Percentiles rank a stretch among this genome's conserved stretches.
Evolutionary conservation across 495 filamentous ascomycete genomes (phyloP).

Genomic region (Bombardia bombarda): DNA sequence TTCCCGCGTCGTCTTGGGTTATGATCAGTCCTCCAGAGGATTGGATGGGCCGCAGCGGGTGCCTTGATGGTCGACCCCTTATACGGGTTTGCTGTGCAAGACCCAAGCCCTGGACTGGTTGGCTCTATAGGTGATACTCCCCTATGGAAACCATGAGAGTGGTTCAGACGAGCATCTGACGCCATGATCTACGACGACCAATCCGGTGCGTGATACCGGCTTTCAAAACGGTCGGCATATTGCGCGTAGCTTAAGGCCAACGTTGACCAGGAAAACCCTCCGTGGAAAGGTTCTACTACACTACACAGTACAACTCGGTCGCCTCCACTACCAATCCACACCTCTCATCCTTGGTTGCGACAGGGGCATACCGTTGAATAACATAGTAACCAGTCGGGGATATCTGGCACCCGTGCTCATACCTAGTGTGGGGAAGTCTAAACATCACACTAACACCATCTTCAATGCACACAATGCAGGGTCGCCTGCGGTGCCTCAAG

Average conservation of each 20-base stretch:
- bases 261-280: slow-evolving; percentile 6
- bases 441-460: slow-evolving; percentile 21
- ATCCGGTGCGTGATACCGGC: slow-evolving; percentile 23
- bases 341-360: slow-evolving; percentile 6
- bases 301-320: background rate
- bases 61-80: background rate
- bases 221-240: slow-evolving; percentile 24
- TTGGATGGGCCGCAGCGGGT: slow-evolving; percentile 8
- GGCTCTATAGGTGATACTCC: too few relatives aligned
- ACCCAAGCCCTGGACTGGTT: slow-evolving; percentile 11
- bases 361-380: slow-evolving; percentile 10
- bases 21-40: slow-evolving; percentile 6
- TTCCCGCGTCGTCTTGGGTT: slow-evolving; percentile 3
- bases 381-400: slow-evolving; percentile 15
- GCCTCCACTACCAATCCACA: background rate
- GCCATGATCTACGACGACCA: slow-evolving; percentile 31
- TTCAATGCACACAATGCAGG: slow-evolving; percentile 28
- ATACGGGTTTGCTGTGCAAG: slow-evolving; percentile 1
- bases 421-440: slow-evolving; percentile 18
- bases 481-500: slow-evolving; percentile 10
- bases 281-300: background rate
- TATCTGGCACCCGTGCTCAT: slow-evolving; percentile 12
- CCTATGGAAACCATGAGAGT: slow-evolving; percentile 25
- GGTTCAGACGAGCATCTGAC: slow-evolving; percentile 32
- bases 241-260: slow-evolving; percentile 11